Evolutionary conservation across 345 rosid genomes (phyloP), one percentile per base, ranked within the genome.

Genomic region (Streptanthus diversifolius): DNA sequence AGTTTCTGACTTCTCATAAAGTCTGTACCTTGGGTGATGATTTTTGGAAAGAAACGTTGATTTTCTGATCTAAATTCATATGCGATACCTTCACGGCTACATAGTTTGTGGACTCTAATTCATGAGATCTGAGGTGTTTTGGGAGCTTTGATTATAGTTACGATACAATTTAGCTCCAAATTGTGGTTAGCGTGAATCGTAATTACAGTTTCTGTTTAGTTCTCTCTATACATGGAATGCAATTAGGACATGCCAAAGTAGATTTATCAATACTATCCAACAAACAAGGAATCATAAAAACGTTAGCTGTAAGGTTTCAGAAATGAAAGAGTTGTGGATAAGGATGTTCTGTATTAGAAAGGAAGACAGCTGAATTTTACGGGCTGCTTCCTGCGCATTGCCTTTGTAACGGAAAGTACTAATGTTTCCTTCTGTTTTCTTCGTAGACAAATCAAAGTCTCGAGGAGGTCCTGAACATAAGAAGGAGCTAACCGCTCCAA

Each of bases 381-480:
- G 27, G 19, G 37, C 14, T 36, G 39, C 9, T 54, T 55, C 63
- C 12, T 21, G 36, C 9, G 10, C 59, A 48, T 56, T 56, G 62
- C 19, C 19, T 39, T 21, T 67, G 40, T 17, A 18, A 35, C 3
- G 12, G 10, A 21, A 53, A 41, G 59, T 62, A 54, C 18, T 62
- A 33, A 76, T 17, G 7, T 41, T 45, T 54, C 2, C 8, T 15
- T 5, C 13, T 70, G 67, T 15, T 37, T 63, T 5, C 12, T 58
- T 18, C 72, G 60, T 62, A 90, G 98, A 91, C 45, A 91, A 91
- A 85, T 84, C 92, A 51, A 93, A 86, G 83, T 83, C 91, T 55
- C 81, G 83, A 66, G 79, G 80, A 79, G 85, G 75, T 68, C 71
- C 87, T 8, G 95, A 90, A 48, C 77, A 79, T n/a, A 91, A 85